phyloP scores from a whole-genome alignment of 257 asterid species.

The Solanum gandarillasii region DNA sequence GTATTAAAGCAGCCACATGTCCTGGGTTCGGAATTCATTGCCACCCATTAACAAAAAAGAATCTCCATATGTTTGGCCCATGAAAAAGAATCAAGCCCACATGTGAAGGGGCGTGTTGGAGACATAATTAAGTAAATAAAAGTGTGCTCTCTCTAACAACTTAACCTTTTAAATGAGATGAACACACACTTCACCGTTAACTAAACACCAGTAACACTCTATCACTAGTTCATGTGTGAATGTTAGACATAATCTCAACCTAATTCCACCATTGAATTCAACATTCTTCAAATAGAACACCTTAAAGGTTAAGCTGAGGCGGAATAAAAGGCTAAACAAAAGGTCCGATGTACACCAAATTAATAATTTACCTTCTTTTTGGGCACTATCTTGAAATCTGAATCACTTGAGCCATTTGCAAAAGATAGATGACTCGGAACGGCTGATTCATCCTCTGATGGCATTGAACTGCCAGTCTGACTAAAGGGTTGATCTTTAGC shows the following conservation, averaged over 20 bases:
- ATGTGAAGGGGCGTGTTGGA: not conserved
- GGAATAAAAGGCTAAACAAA: not conserved
- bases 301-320: not conserved
- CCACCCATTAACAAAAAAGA: not conserved
- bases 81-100: not conserved
- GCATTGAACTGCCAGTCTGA: conserved; percentile 31
- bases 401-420: conserved; percentile 21
- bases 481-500: conserved; percentile 16
- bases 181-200: conserved; percentile 11
- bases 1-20: not conserved
- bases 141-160: not conserved
- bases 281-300: conserved; percentile 1
- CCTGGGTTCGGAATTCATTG: not conserved
- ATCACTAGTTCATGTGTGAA: conserved; percentile 11
- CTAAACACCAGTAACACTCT: not conserved
- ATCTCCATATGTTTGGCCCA: not conserved
- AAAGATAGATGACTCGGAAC: conserved; percentile 17
- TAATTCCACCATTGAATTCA: conserved; percentile 1
- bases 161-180: not conserved
- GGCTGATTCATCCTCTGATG: conserved; percentile 24
- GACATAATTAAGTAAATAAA: not conserved
- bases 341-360: not conserved
- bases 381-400: conserved; percentile 23
- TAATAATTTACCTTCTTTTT: conserved; percentile 26
- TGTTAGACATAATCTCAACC: conserved; percentile 7